Evolutionary conservation across 2,329 filamentous ascomycete species (phyloP).

Genomic region (Hymenoscyphus occultus): DNA sequence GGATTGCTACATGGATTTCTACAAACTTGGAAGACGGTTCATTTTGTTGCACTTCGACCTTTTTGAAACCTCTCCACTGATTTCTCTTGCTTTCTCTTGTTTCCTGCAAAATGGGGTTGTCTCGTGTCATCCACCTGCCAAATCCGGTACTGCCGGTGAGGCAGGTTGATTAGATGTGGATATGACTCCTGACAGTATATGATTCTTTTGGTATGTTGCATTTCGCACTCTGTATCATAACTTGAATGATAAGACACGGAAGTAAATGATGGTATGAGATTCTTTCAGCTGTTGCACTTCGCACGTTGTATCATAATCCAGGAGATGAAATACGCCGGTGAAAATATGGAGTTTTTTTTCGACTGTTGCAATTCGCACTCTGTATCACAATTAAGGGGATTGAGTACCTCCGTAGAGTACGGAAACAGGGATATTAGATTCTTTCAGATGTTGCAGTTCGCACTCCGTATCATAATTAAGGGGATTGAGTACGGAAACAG

Average conservation of each 20-base stretch:
- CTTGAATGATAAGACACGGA: too few species aligned
- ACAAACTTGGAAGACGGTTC: background rate
- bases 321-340: background rate
- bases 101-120: background rate
- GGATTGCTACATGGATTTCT: background rate
- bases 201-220: background rate
- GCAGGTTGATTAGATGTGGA: background rate
- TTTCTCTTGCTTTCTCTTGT: background rate
- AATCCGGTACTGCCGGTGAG: background rate
- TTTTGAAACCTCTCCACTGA: background rate
- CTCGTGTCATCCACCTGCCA: background rate
- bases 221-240: background rate
- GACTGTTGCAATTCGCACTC: background rate
- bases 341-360: background rate
- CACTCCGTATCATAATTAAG: too few species aligned
- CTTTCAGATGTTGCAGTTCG: too few species aligned
- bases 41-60: background rate
- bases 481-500: too few species aligned
- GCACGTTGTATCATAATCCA: too few species aligned
- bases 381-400: background rate
- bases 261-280: too few species aligned
- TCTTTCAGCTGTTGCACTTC: too few species aligned
- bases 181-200: background rate
- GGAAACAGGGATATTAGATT: too few species aligned
- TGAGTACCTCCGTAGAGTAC: too few species aligned